Base-by-base conservation (phyloP, 2,329 filamentous ascomycete genomes). In the Gnomoniopsis smithogilvyi region DNA sequence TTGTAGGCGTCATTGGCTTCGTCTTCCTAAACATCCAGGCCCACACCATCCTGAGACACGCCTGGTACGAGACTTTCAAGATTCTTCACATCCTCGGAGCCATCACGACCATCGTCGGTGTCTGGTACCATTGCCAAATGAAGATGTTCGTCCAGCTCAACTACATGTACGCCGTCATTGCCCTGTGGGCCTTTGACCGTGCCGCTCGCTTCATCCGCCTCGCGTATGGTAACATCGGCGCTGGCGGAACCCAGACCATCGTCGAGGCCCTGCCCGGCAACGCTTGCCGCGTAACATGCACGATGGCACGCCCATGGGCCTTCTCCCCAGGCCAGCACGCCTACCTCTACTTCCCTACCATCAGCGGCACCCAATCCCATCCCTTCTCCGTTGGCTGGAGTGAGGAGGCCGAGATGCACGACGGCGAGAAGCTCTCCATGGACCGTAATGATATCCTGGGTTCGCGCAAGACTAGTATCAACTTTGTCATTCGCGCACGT, bases 341-440 rank as follows among this genome's bases (percentile, higher is more conserved):
- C 38, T 94, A 92, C 71, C 75, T 94, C 21, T 92, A 92, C 75
- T 82, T 94, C 74, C 90, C 90, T 8, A 78, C 80, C 6, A 77
- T 93, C 67, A 88, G 88, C 63, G 79, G 86, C 62, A 88, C 84
- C 82, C 89, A 89, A 66, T 91, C 88, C 50, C 90, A 94, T 68
- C 90, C 90, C 1, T 93, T 93, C 76, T 91, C 89, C 2, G 79
- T 92, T 47, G 88, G 88, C 38, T 94, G 90, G 90, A 87, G 85
- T 64, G 87, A 91, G 61, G 87, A 91, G 62, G 80, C 77, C 46
- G 80, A 83, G 60, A 73, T 77, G 52, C 66, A 76, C 14, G 75
- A 73, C 54, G 70, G 73, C 12, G 83, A 86, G 63, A 84, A 82
- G 72, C 73, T 87, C 43, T 80, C 81, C n/a, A 81, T 83, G 73